Base-by-base conservation (phyloP, 2,329 filamentous ascomycete species). In the Cladophialophora exuberans region DNA sequence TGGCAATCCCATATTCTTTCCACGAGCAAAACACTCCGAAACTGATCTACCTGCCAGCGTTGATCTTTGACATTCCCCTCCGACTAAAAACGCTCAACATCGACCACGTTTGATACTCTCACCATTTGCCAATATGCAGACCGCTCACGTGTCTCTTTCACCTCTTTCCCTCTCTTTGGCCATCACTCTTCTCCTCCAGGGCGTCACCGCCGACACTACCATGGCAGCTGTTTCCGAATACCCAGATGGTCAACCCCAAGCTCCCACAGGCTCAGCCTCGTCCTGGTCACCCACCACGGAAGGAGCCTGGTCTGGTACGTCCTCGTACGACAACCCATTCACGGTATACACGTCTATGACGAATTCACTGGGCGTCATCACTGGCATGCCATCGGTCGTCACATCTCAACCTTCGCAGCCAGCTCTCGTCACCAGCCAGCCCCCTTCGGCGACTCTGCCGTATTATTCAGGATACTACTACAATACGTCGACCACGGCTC, bases 341-440 rank as follows among this genome's bases (percentile, higher is more conserved):
- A 78, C 74, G 35, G 64, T 68, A 52, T 79, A 71, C 69, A 70
- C 76, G 22, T 75, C 75, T 20, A 53, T 73, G 69, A 80, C 78
- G 58, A 75, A 80, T 69, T 75, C 75, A 17, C 59, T 69, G 18
- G 77, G 78, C 44, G 77, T 79, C 33, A 71, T 80, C 43, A 81
- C 78, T 38, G 77, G 76, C 58, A 70, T 74, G 68, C 77, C 78
- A 15, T 48, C 59, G 2, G 64, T 64, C 11, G 63, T 67, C 23
- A 73, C 73, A 36, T 64, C 66, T 7, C 68, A 72, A 46, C 71
- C 71, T 10, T 64, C 65, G 13, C 68, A 72, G 46, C 71, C 71
- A 6, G 31, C 46, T 9, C 63, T 50, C 20, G 64, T 68, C 20
- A 73, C 70, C 39, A 63, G 62, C 18, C 69, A 72, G 52, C 64